These are phyloP conservation scores for Cystobasidiaceae sp. DNA, from an alignment of 1,284 basidiomycete genomes.

Conservation along the genomic window DNA sequence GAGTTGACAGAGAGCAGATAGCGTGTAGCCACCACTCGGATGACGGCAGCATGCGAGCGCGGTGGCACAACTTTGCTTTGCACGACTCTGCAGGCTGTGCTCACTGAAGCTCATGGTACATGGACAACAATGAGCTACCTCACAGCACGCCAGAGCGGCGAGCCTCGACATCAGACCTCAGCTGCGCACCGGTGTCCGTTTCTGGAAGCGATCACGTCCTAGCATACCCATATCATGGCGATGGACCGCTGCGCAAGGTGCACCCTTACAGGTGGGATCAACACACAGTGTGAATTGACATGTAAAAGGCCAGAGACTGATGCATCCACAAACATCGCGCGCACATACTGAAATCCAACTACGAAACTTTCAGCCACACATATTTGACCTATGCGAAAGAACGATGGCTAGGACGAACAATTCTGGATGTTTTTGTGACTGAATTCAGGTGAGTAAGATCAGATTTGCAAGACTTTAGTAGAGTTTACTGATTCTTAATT, in stretches of 20 bases:
- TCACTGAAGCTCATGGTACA: no score
- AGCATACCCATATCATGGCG: slow-evolving; percentile 34
- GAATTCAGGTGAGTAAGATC: slow-evolving; percentile 40
- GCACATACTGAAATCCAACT: no score
- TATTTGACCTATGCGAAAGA: slow-evolving; percentile 87
- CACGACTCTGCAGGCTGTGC: no score
- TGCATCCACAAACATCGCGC: background rate
- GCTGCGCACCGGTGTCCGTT: background rate
- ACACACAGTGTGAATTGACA: background rate
- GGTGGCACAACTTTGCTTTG: no score
- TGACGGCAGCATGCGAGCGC: no score
- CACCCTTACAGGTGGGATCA: slow-evolving; percentile 46
- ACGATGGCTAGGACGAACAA: slow-evolving; percentile 77
- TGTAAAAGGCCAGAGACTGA: background rate
- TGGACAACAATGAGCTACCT: no score
- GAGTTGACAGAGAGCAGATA: no score
- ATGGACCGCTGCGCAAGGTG: slow-evolving; percentile 47
- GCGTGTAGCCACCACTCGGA: no score
- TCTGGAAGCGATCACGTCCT: background rate
- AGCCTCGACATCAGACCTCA: no score
- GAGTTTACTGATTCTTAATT: background rate
- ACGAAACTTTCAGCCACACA: slow-evolving; percentile 46
- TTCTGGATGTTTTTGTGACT: slow-evolving; percentile 51
- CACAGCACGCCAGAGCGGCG: no score
- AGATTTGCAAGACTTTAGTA: slow-evolving; percentile 66